Conservation (phyloP, 148 eudicot species). For the Chenopodium quinoa region DNA sequence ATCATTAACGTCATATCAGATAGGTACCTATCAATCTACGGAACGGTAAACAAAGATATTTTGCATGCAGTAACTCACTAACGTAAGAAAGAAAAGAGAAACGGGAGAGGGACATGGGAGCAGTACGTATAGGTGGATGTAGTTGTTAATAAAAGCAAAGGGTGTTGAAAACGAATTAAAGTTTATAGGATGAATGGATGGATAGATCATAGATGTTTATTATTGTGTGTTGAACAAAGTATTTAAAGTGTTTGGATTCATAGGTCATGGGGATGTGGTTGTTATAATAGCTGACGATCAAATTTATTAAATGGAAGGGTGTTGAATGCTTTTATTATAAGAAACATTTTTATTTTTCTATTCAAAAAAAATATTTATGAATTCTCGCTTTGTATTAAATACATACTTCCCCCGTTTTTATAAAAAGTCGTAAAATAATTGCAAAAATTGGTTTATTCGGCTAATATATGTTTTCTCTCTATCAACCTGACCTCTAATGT, state of each 20-base stretch:
- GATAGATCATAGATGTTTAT: not conserved
- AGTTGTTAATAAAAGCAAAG: slow-evolving; percentile 29
- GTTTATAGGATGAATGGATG: slow-evolving; percentile 30
- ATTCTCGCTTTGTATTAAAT: too few relatives aligned
- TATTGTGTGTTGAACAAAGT: not conserved
- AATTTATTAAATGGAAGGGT: not conserved
- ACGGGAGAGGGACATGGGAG: not conserved
- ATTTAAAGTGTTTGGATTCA: slow-evolving; percentile 25
- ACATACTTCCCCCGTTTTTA: too few relatives aligned
- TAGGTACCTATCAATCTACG: too few relatives aligned
- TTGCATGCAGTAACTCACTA: not conserved
- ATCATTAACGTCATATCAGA: not conserved
- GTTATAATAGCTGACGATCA: slow-evolving; percentile 23
- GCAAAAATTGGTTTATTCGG: too few relatives aligned
- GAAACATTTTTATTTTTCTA: too few relatives aligned
- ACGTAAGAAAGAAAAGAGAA: not conserved
- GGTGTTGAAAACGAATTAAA: slow-evolving; percentile 32
- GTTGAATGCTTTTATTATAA: not conserved
- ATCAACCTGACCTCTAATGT: too few relatives aligned
- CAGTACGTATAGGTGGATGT: slow-evolving; percentile 16
- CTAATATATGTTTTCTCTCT: too few relatives aligned
- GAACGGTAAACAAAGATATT: too few relatives aligned
- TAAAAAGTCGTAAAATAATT: too few relatives aligned
- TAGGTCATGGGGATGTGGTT: slow-evolving; percentile 38
- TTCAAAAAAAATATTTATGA: too few relatives aligned